A percentile compares a stretch with the other conserved stretches of the same genome.
These are phyloP conservation scores for Diaporthe longicolla DNA, from an alignment of 2,329 filamentous ascomycete species.

Conservation along the genomic window DNA sequence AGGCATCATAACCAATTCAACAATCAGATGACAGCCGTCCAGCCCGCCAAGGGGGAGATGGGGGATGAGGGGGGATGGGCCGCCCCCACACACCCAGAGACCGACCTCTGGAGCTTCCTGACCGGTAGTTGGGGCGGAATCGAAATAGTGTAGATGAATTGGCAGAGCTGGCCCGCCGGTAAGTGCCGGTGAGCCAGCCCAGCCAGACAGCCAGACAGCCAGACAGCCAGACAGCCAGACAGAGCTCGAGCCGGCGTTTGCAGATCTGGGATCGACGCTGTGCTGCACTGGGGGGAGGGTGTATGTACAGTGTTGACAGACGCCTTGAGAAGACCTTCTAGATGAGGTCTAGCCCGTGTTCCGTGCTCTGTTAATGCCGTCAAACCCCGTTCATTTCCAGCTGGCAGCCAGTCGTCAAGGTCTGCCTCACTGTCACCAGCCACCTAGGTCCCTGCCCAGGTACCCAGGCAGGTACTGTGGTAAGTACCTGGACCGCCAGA, in stretches of 20 bases:
- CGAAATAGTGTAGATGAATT: neutral
- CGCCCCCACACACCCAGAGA: too few species aligned
- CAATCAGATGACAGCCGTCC: slow-evolving; percentile 18
- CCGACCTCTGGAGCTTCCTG: slow-evolving; percentile 14
- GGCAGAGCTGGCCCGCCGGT: neutral
- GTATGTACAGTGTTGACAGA: neutral
- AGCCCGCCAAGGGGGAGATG: neutral
- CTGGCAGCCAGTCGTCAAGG: neutral
- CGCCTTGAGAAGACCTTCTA: neutral
- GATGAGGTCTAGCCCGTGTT: slow-evolving; percentile 15
- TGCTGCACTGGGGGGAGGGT: neutral
- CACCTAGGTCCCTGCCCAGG: neutral
- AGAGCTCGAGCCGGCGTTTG: slow-evolving; percentile 15
- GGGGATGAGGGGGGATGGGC: too few species aligned
- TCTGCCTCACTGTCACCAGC: neutral
- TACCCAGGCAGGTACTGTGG: too few species aligned
- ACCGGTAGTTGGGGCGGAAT: slow-evolving; percentile 24
- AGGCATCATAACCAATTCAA: slow-evolving; percentile 9
- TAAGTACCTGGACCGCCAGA: neutral
- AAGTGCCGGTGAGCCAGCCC: neutral
- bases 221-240: neutral
- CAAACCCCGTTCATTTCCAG: slow-evolving; percentile 15
- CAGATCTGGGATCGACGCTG: slow-evolving; percentile 33
- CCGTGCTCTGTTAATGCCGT: slow-evolving; percentile 2
- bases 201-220: too few species aligned